phyloP scores from a whole-genome alignment of 208 protist genomes.

The Naegleria lovaniensis region DNA sequence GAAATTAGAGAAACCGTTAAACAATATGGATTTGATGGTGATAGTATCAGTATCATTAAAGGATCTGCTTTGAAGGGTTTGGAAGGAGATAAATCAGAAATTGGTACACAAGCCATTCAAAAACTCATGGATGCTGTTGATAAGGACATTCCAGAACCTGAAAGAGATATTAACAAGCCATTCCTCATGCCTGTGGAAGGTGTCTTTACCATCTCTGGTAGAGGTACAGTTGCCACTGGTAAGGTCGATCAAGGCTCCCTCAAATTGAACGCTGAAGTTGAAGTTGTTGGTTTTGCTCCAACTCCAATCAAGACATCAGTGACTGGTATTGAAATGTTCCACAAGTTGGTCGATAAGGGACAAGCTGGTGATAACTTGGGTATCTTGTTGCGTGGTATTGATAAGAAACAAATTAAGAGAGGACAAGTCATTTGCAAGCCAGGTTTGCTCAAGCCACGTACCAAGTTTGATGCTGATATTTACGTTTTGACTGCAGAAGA shows the following conservation, averaged over 20 bases:
- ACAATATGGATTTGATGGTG: slow-evolving; percentile 83
- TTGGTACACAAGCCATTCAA: slow-evolving; percentile 65
- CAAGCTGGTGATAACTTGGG: slow-evolving; percentile 95
- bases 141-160: slow-evolving; percentile 81
- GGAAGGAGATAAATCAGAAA: slow-evolving; percentile 77
- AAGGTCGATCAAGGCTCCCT: slow-evolving; percentile 82
- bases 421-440: slow-evolving; percentile 87
- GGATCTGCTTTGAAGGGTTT: slow-evolving; percentile 93
- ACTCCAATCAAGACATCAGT: slow-evolving; percentile 76
- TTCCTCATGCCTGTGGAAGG: slow-evolving; percentile 96
- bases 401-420: slow-evolving; percentile 88
- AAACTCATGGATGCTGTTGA: slow-evolving; percentile 86
- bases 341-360: slow-evolving; percentile 86
- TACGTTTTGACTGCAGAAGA: slow-evolving; percentile 97
- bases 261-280: slow-evolving; percentile 88
- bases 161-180: slow-evolving; percentile 86
- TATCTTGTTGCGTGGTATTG: slow-evolving; percentile 83
- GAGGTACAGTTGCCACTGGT: slow-evolving; percentile 91
- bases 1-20: slow-evolving; percentile 89
- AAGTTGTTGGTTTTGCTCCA: slow-evolving; percentile 84
- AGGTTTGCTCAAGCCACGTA: slow-evolving; percentile 81
- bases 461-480: slow-evolving; percentile 76
- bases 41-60: slow-evolving; percentile 71
- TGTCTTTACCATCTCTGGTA: slow-evolving; percentile 81
- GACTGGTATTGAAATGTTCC: slow-evolving; percentile 91